A percentile compares a stretch with the other conserved stretches of the same genome.
Evolutionary conservation across 1,284 basidiomycete genomes (phyloP).

Genomic region (Microstroma glucosiphilum): DNA sequence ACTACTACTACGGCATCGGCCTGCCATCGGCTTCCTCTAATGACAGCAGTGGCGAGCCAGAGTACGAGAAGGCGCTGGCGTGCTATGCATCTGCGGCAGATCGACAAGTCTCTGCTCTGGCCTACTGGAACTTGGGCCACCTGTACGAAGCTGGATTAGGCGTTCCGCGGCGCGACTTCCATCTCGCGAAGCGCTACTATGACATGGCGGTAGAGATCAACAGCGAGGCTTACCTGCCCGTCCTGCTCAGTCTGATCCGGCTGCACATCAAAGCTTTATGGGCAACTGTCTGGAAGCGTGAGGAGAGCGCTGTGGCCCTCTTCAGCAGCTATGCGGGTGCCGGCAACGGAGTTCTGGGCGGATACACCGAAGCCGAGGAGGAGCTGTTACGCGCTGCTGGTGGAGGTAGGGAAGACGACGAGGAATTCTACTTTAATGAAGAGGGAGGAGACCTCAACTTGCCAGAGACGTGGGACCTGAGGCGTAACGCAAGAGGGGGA

Average conservation of each 20-base stretch:
- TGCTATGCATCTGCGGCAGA: slow-evolving; percentile 88
- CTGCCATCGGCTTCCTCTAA: not conserved
- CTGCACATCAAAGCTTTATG: slow-evolving; percentile 78
- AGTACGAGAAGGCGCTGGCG: slow-evolving; percentile 74
- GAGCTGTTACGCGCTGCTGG: slow-evolving; percentile 7
- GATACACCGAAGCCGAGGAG: slow-evolving; percentile 39
- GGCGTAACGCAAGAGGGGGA: not conserved
- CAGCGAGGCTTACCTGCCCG: slow-evolving; percentile 76
- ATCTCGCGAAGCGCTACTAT: slow-evolving; percentile 92
- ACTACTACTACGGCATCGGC: slow-evolving; percentile 67
- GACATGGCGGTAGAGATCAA: slow-evolving; percentile 82
- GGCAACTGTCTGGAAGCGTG: slow-evolving; percentile 50
- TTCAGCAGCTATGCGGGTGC: slow-evolving; percentile 24
- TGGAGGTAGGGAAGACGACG: slow-evolving; percentile 1
- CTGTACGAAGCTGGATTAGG: slow-evolving; percentile 97
- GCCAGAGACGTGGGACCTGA: slow-evolving; percentile 23
- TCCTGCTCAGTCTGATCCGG: slow-evolving; percentile 71
- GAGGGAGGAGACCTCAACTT: slow-evolving; percentile 31
- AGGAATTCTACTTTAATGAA: slow-evolving; percentile 16
- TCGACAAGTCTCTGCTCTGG: slow-evolving; percentile 80
- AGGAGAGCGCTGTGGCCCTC: slow-evolving; percentile 32
- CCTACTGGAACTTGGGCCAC: slow-evolving; percentile 97
- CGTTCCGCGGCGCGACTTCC: slow-evolving; percentile 72
- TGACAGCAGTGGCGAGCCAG: slow-evolving; percentile 54
- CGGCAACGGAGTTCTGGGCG: slow-evolving; percentile 10